phyloP scores from a whole-genome alignment of 805 yeast species.

The Metschnikowia peoriensis region DNA sequence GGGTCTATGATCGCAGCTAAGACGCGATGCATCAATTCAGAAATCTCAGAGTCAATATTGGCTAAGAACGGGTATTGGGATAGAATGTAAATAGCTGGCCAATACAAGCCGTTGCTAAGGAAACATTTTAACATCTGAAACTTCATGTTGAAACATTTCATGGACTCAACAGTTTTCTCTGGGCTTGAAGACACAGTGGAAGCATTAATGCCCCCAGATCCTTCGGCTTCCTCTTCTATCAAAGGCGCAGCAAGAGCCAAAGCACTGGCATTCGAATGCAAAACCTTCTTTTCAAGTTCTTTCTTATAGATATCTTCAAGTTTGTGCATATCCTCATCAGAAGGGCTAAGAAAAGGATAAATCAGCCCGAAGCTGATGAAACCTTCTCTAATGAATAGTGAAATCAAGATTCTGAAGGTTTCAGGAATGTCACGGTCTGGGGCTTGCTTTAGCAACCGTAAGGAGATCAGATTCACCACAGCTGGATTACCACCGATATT shows the following conservation, averaged over 20 bases:
- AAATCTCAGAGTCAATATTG: constrained; percentile 48
- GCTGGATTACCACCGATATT: constrained; percentile 52
- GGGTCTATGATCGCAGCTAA: constrained; percentile 51
- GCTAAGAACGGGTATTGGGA: constrained; percentile 62
- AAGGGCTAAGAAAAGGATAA: constrained; percentile 56
- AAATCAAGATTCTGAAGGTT: constrained; percentile 45
- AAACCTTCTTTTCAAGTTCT: constrained; percentile 52
- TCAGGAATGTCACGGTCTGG: constrained; percentile 38
- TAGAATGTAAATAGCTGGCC: constrained; percentile 60
- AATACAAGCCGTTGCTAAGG: constrained; percentile 57
- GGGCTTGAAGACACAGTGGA: constrained; percentile 21
- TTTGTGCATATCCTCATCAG: constrained; percentile 42
- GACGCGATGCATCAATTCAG: constrained; percentile 47
- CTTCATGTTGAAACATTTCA: constrained; percentile 23
- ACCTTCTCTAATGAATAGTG: constrained; percentile 61
- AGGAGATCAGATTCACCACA: constrained; percentile 55
- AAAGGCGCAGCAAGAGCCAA: constrained; percentile 87
- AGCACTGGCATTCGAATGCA: constrained; percentile 68
- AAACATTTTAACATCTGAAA: constrained; percentile 49
- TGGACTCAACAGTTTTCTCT: constrained; percentile 16
- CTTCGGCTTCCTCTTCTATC: constrained; percentile 59
- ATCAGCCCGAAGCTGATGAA: constrained; percentile 63
- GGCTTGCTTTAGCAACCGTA: constrained; percentile 36
- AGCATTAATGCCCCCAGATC: neutral
- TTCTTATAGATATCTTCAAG: constrained; percentile 46